Percentiles rank a stretch among this genome's conserved stretches.
phyloP scores from a whole-genome alignment of 2,329 filamentous ascomycete genomes.

The Epichloe bromicola region DNA sequence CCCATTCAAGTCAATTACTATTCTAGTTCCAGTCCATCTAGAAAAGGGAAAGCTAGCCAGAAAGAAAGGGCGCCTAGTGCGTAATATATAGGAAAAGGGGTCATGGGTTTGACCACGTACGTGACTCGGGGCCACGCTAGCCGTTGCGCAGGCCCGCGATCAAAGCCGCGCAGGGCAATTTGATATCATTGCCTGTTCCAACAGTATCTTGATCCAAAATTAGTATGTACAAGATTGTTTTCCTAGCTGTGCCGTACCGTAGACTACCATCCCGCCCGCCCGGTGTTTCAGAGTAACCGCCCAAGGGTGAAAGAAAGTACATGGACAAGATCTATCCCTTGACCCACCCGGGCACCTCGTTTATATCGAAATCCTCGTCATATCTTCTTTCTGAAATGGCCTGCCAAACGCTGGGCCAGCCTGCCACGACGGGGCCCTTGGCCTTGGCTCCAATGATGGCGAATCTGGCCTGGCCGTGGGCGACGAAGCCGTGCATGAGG shows the following conservation, averaged over 20 bases:
- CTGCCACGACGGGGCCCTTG: slow-evolving; percentile 50
- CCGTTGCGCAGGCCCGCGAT: too few species aligned
- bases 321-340: slow-evolving; percentile 22
- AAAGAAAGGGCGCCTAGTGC: too few species aligned
- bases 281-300: too few species aligned
- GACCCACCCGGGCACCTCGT: slow-evolving; percentile 66
- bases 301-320: not conserved
- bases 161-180: too few species aligned
- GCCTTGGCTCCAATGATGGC: slow-evolving; percentile 69
- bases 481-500: slow-evolving; percentile 71
- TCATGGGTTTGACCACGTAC: too few species aligned
- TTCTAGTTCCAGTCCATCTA: too few species aligned
- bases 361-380: slow-evolving; percentile 46
- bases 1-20: too few species aligned
- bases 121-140: too few species aligned
- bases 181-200: too few species aligned
- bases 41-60: too few species aligned
- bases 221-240: not conserved
- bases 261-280: too few species aligned
- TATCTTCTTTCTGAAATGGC: slow-evolving; percentile 50
- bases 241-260: not conserved
- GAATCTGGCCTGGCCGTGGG: slow-evolving; percentile 62
- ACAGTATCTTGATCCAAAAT: not conserved
- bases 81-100: too few species aligned
- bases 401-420: slow-evolving; percentile 64